Base-by-base conservation (phyloP, 2,329 filamentous ascomycete species). In the Mycosphaerella sp. region DNA sequence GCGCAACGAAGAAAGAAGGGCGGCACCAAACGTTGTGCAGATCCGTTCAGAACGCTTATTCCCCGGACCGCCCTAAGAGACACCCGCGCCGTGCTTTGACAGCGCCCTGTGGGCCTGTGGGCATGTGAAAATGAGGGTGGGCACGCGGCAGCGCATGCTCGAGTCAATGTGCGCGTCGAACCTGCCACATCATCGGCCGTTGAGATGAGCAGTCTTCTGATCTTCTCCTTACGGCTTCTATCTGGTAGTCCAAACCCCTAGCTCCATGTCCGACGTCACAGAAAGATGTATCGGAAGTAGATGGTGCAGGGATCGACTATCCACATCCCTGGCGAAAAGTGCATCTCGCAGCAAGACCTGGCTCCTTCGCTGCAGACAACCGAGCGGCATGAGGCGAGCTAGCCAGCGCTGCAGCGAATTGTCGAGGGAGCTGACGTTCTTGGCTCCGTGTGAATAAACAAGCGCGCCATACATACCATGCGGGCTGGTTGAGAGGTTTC, bases 231-330 rank as follows among this genome's bases (percentile, higher is more conserved):
- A 49, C 41, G 50, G 50, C 53, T 32, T 32, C 30, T 47, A 54
- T 58, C 44, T 58, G 56, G 56, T 58, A 49, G 50, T 43, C 50
- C 47, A 56, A 36, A 41, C 41, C 50, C 48, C 50, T 59, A 48
- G 55, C 50, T 49, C 53, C 54, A 53, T 56, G 50, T 56, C 30
- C 57, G 55, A 59, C 60, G 59, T 63, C 58, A 62, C 55, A 49
- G 47, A 30, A 14, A 41, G 16, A 48, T 52, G 46, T 57, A 52
- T 52, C 44, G 30, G 44, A 46, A 54, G 50, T 49, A 55, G 58
- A 44, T 50, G 47, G 52, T 55, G 57, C 63, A 56, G 54, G 51
- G 62, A 64, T 64, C 61, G 59, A 56, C 61, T 16, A 43, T 52
- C 59, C 55, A 59, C 57, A 57, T 56, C 56, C 54, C 55, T 54